Base-by-base conservation (phyloP, 345 rosid species). In the Arabis hirsuta region DNA sequence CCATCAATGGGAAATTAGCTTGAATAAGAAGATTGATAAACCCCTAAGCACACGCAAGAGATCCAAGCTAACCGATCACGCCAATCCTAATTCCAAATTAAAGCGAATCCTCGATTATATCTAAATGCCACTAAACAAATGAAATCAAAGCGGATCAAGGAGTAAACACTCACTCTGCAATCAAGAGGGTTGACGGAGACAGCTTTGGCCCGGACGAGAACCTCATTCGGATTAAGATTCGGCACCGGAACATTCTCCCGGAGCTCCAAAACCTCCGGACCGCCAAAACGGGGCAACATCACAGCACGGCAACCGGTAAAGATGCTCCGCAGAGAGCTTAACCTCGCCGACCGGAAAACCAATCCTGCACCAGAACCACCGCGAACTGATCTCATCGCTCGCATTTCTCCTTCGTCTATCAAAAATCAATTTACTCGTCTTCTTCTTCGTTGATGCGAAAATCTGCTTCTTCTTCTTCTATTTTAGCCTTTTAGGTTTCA, bases 111-210 rank as follows among this genome's bases (percentile, higher is more conserved):
- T 41, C 50, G 56, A 47, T 46, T 13, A 22, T 16, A 63, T 55
- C 65, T 10, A 69, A 76, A 76, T 36, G 71, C 20, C 29, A 29
- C 52, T 36, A 43, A 69, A 63, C 64, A 67, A 57, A 32, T 41
- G 55, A 44, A 70, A 71, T 62, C 39, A 66, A 27, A 60, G 55
- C n/a, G 32, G 27, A 73, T 60, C 55, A 72, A 48, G 48, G 52
- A 24, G 64, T 47, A 11, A 36, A 29, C 38, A 81, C 96, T 84
- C 68, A 91, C 98, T 82, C 96, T 81, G 45, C 89, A 86, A 74
- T 94, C 96, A 27, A 94, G 98, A 34, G 96, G 98, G 65, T 94
- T 94, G 82, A 94, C 61, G 12, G 98, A 88, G 13, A 89, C 97
- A 73, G 98, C 98, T 20, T 85, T 88, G 2, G 95, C 80, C 11